A percentile compares a stretch with the other conserved stretches of the same genome.
These are phyloP conservation scores for Fagus crenata DNA, from an alignment of 306 rosid genomes.

Conservation along the genomic window DNA sequence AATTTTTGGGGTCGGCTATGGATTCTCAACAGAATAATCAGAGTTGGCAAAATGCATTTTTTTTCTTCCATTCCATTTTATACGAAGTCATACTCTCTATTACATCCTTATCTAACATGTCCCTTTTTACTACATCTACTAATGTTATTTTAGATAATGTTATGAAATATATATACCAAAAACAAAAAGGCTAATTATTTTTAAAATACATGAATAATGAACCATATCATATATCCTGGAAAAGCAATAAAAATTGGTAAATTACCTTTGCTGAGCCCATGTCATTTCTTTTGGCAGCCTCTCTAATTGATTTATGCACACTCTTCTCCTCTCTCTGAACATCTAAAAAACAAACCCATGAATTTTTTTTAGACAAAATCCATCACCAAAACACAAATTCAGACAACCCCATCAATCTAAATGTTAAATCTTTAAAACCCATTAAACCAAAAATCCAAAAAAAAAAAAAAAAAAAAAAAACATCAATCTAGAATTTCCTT, in stretches of 20 bases:
- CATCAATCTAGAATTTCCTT: background rate
- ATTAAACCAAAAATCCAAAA: background rate
- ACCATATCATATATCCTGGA: background rate
- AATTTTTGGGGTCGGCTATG: no score
- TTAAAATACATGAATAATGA: background rate
- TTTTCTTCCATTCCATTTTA: no score
- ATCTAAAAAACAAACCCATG: constrained; percentile 49
- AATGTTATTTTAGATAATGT: no score
- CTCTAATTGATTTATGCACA: constrained; percentile 86
- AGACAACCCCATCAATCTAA: constrained; percentile 2
- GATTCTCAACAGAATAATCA: no score
- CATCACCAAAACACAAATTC: background rate
- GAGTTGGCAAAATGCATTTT: no score
- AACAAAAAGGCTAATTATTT: background rate
- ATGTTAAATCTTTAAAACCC: background rate
- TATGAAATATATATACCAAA: no score
- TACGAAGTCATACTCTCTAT: no score
- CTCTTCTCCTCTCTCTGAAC: constrained; percentile 83
- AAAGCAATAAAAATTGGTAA: constrained; percentile 4
- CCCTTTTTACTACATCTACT: no score
- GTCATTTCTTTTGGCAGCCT: constrained; percentile 95
- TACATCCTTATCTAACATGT: no score
- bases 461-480: background rate
- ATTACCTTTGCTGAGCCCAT: constrained; percentile 94
- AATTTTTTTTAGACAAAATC: background rate